Conservation (phyloP, 2,329 filamentous ascomycete species). For the Bipolaris victoriae region DNA sequence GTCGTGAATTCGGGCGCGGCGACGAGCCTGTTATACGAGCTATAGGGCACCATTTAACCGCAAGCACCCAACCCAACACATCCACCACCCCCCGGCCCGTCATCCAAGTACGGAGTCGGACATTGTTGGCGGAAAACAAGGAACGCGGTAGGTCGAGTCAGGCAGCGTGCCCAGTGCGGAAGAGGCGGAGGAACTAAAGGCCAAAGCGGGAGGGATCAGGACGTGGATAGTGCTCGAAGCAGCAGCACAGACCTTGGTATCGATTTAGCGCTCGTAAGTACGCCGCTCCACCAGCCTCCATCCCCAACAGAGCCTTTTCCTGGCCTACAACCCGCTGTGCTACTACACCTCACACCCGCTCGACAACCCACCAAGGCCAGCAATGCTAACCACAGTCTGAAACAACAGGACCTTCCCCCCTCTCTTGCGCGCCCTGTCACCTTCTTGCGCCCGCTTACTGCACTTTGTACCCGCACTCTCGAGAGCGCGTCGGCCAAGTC, state of each 20-base stretch:
- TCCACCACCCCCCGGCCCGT: not conserved
- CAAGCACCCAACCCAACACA: too few relatives aligned
- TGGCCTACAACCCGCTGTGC: constrained; percentile 10
- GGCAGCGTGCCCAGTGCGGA: constrained; percentile 15
- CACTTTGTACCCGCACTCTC: not conserved
- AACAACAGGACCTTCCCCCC: constrained; percentile 9
- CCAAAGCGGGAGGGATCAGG: constrained; percentile 23
- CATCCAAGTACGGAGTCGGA: not conserved
- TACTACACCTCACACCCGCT: constrained; percentile 18
- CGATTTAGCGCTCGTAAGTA: constrained; percentile 14
- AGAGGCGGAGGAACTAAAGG: constrained; percentile 25
- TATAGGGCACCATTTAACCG: too few relatives aligned
- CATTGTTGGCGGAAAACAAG: constrained; percentile 7
- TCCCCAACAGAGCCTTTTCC: constrained; percentile 29
- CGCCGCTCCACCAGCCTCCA: constrained; percentile 28
- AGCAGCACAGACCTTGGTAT: constrained; percentile 10
- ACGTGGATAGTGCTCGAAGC: constrained; percentile 12
- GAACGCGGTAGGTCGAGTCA: constrained; percentile 9
- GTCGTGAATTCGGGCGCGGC: not conserved
- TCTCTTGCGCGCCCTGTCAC: not conserved
- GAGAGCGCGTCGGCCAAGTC: constrained; percentile 4
- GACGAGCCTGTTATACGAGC: not conserved
- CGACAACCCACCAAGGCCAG: constrained; percentile 19
- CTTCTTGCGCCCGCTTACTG: not conserved
- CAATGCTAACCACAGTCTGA: constrained; percentile 34